Percentiles rank a stretch among this genome's conserved stretches.
Evolutionary conservation across 1,284 basidiomycete genomes (phyloP).

Genomic region (Microbotryomycetes sp.): DNA sequence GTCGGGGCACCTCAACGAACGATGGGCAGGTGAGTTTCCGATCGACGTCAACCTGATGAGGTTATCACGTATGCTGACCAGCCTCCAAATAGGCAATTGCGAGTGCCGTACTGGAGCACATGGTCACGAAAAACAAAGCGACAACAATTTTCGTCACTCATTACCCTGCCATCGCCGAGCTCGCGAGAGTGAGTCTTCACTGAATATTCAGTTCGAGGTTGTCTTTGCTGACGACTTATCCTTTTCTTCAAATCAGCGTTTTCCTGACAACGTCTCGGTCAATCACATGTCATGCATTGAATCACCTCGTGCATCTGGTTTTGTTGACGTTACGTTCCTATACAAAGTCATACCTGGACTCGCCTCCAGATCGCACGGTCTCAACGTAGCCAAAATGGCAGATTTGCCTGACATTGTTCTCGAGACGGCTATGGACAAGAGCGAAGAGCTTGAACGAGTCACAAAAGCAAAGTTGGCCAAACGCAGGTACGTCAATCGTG

Average conservation of each 20-base stretch:
- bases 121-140: conserved; percentile 58
- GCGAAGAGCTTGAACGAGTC: conserved; percentile 8
- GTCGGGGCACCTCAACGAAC: conserved; percentile 71
- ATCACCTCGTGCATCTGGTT: conserved; percentile 52
- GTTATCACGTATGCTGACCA: conserved; percentile 17
- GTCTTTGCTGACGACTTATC: not conserved
- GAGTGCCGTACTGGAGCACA: conserved; percentile 64
- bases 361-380: conserved; percentile 59
- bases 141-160: conserved; percentile 92
- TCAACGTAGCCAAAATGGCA: conserved; percentile 40
- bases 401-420: conserved; percentile 22
- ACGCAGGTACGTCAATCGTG: conserved; percentile 6
- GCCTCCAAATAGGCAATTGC: conserved; percentile 60
- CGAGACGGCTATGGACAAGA: conserved; percentile 14
- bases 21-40: conserved; percentile 55
- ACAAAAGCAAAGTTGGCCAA: conserved; percentile 2
- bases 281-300: conserved; percentile 79
- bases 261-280: conserved; percentile 52
- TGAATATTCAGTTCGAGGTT: not conserved
- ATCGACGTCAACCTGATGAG: not conserved
- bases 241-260: no score
- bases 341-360: conserved; percentile 67
- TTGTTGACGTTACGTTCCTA: conserved; percentile 72
- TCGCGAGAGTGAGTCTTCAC: conserved; percentile 15
- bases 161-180: conserved; percentile 54